phyloP scores from a whole-genome alignment of 169 alveolate species.

The Plasmodium coatneyi region DNA sequence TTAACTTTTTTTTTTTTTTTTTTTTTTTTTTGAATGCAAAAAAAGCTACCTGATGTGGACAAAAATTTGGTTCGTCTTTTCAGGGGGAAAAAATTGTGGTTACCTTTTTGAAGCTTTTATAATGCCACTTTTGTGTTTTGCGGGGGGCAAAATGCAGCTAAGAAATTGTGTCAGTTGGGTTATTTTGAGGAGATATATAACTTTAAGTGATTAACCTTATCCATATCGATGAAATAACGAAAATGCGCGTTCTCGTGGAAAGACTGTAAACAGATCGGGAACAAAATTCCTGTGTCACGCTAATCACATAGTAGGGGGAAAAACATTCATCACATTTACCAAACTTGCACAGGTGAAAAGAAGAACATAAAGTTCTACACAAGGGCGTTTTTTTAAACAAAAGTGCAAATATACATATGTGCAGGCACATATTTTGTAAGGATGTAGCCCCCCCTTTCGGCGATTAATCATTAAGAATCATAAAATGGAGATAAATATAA shows the following conservation, averaged over 20 bases:
- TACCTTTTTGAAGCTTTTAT: not conserved
- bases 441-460: not conserved
- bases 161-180: not conserved
- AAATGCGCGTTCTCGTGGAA: not conserved
- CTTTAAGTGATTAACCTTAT: not conserved
- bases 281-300: not conserved
- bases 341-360: not conserved
- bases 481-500: not conserved
- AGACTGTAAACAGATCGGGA: not conserved
- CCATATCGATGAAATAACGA: not conserved
- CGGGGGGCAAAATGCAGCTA: not conserved
- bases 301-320: not conserved
- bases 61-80: not conserved
- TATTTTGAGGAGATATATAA: not conserved
- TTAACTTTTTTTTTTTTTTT: not conserved
- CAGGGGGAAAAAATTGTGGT: not conserved
- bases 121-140: not conserved
- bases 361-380: not conserved
- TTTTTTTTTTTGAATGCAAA: not conserved
- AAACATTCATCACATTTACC: not conserved
- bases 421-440: not conserved
- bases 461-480: not conserved
- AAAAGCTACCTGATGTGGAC: not conserved
- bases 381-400: not conserved
- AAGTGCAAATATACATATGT: not conserved